These are phyloP conservation scores for Chlamydomonas incerta DNA, from an alignment of 139 green algal species.

Conservation along the genomic window DNA sequence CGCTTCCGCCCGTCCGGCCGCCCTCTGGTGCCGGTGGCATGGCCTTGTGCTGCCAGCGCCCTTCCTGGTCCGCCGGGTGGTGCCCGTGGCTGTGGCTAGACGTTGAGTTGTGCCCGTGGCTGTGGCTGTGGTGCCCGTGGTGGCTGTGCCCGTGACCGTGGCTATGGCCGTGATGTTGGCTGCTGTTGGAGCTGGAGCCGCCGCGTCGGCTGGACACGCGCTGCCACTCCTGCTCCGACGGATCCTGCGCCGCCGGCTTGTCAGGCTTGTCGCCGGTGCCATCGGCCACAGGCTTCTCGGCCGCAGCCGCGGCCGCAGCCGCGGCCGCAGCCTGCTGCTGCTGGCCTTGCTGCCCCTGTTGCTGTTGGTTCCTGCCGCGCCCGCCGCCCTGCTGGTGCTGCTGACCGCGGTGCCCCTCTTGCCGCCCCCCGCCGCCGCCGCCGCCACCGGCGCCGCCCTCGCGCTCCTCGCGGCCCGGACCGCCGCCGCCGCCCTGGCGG, in stretches of 20 bases:
- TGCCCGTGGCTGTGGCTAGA: not conserved
- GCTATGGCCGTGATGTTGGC: not conserved
- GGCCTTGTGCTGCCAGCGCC: not conserved
- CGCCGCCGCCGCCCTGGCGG: not conserved
- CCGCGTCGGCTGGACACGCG: slow-evolving; percentile 14
- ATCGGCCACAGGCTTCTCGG: not conserved
- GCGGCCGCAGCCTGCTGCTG: not conserved
- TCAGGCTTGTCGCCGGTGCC: too few relatives aligned
- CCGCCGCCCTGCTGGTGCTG: not conserved
- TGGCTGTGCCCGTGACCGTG: not conserved
- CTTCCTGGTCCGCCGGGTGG: not conserved
- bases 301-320: too few relatives aligned
- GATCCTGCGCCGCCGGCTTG: not conserved
- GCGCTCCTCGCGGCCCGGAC: not conserved
- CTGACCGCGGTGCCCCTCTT: not conserved
- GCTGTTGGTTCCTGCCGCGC: not conserved
- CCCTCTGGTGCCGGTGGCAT: too few relatives aligned
- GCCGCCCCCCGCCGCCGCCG: not conserved
- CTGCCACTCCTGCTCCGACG: slow-evolving; percentile 22
- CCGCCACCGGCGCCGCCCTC: not conserved
- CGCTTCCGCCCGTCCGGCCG: too few relatives aligned
- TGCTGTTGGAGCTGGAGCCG: not conserved
- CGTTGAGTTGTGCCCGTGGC: not conserved
- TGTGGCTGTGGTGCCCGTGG: not conserved
- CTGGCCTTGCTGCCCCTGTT: not conserved